Conservation (phyloP, 192 early-diverging fungal species). For the Backusella sp. region DNA sequence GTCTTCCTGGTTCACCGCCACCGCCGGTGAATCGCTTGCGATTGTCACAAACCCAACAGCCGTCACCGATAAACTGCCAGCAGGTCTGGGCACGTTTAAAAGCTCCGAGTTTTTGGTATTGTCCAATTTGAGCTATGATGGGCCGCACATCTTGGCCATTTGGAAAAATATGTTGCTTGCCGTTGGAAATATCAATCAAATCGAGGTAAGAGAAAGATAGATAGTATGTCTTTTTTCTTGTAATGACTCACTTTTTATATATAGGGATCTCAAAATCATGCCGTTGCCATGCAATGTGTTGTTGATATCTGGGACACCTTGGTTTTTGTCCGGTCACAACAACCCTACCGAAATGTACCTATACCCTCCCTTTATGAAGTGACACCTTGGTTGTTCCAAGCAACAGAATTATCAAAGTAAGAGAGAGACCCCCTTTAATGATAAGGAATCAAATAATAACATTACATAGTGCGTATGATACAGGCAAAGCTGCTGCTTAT, state of each 20-base stretch:
- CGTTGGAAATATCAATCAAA: slow-evolving; percentile 71
- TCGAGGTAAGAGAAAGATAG: slow-evolving; percentile 59
- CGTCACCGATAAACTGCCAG: slow-evolving; percentile 45
- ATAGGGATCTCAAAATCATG: slow-evolving; percentile 59
- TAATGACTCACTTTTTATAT: too few species aligned
- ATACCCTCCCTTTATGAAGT: slow-evolving; percentile 77
- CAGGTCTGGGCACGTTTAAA: slow-evolving; percentile 44
- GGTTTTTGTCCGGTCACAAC: slow-evolving; percentile 42
- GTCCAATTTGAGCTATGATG: slow-evolving; percentile 40
- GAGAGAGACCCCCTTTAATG: slow-evolving; percentile 16
- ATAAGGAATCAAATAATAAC: not conserved
- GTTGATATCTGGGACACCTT: slow-evolving; percentile 69
- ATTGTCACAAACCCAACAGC: slow-evolving; percentile 23
- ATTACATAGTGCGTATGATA: slow-evolving; percentile 54
- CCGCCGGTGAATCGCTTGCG: slow-evolving; percentile 6
- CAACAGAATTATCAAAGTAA: slow-evolving; percentile 59
- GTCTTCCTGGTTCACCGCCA: slow-evolving; percentile 17
- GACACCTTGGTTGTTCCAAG: slow-evolving; percentile 76
- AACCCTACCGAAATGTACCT: slow-evolving; percentile 53
- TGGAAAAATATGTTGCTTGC: slow-evolving; percentile 85
- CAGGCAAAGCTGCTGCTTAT: slow-evolving; percentile 65
- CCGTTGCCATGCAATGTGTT: slow-evolving; percentile 62
- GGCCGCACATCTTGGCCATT: slow-evolving; percentile 38
- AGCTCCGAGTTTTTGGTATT: slow-evolving; percentile 61
- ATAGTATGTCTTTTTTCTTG: too few species aligned